Conservation (phyloP, 208 protist genomes). For the Tritrichomonas musculus region DNA sequence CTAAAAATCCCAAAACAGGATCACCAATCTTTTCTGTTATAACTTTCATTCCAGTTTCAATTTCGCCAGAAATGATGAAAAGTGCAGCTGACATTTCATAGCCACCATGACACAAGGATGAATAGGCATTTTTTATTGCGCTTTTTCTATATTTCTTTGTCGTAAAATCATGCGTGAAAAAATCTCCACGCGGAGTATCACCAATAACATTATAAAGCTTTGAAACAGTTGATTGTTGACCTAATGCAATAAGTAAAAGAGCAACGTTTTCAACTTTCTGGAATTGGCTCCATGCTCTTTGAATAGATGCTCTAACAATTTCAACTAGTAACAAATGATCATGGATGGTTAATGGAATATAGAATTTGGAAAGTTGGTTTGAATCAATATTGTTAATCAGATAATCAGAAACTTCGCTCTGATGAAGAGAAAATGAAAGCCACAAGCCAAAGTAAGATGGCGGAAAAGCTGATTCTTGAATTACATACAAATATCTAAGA, state of each 20-base stretch:
- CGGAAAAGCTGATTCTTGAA: background rate
- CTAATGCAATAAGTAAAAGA: background rate
- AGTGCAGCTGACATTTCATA: background rate
- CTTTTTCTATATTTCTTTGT: background rate
- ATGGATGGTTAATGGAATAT: background rate
- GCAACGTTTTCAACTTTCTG: background rate
- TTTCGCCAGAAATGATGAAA: background rate
- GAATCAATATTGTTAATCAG: background rate
- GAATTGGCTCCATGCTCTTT: background rate
- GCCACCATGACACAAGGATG: background rate
- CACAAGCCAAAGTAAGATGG: background rate
- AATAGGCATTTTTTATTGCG: conserved; percentile 22
- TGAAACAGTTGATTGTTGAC: background rate
- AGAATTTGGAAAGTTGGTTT: background rate
- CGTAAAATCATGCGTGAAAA: background rate
- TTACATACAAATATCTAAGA: background rate
- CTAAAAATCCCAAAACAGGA: background rate
- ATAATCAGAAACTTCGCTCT: background rate
- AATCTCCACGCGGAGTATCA: background rate
- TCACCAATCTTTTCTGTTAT: background rate
- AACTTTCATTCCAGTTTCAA: background rate
- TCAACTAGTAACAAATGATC: background rate
- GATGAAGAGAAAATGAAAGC: background rate
- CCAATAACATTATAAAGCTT: background rate
- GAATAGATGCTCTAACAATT: background rate